phyloP scores from a whole-genome alignment of 2,329 filamentous ascomycete genomes.

The Ophiostoma himal-ulmi region DNA sequence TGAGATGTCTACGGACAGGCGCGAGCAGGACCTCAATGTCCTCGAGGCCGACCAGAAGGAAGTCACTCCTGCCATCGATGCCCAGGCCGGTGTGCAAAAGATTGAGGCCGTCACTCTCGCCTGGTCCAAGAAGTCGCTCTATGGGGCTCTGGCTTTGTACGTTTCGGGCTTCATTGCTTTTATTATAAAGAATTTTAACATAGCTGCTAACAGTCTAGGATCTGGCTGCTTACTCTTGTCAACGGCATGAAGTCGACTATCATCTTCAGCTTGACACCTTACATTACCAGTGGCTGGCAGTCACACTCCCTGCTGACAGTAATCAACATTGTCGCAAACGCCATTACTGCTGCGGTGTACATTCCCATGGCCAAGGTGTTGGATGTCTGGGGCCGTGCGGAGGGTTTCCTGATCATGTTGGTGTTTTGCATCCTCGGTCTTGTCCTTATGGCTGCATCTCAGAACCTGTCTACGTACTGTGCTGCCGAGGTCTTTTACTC shows the following conservation, averaged over 20 bases:
- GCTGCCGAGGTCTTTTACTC: conserved; percentile 53
- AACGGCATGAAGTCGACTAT: not conserved
- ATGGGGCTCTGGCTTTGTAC: conserved; percentile 30
- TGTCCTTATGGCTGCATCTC: conserved; percentile 33
- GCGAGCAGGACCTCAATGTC: not conserved
- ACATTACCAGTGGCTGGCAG: conserved; percentile 46
- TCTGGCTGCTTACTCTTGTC: not conserved
- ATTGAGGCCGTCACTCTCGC: conserved; percentile 43
- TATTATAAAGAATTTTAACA: not conserved
- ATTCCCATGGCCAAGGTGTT: conserved; percentile 29
- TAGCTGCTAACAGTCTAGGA: not conserved
- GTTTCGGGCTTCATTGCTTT: not conserved
- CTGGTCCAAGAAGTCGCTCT: conserved; percentile 38
- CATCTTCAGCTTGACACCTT: conserved; percentile 32
- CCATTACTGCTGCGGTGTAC: conserved; percentile 54
- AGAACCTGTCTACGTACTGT: conserved; percentile 47
- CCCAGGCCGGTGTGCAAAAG: conserved; percentile 44
- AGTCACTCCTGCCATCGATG: conserved; percentile 21
- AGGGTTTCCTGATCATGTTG: conserved; percentile 40
- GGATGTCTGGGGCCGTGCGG: conserved; percentile 9
- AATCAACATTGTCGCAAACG: conserved; percentile 47
- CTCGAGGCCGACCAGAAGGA: conserved; percentile 19
- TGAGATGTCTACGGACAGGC: conserved; percentile 12
- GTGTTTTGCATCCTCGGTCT: conserved; percentile 39
- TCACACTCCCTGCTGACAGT: conserved; percentile 50